Evolutionary conservation across 495 filamentous ascomycete genomes (phyloP).

Genomic region (Hyaloscypha hepaticicola): DNA sequence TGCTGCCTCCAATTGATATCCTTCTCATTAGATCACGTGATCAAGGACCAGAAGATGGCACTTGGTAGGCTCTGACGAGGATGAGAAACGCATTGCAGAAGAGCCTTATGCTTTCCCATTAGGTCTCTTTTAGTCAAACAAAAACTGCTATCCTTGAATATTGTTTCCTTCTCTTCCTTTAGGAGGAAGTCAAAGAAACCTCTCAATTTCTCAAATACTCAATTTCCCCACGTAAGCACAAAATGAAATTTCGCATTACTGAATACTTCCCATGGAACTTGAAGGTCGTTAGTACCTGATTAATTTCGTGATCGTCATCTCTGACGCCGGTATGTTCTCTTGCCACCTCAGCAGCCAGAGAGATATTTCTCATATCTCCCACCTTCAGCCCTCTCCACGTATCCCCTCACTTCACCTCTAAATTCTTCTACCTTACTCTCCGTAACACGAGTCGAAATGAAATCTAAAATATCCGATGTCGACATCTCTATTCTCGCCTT

Average conservation of each 20-base stretch:
- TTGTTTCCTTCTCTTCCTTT: background rate
- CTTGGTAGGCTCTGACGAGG: no score
- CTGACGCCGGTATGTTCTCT: no score
- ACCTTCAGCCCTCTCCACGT: background rate
- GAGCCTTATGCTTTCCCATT: background rate
- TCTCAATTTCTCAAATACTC: background rate
- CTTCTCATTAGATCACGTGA: no score
- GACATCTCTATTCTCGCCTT: background rate
- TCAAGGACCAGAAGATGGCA: no score
- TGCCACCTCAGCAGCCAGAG: no score
- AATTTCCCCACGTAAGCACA: no score
- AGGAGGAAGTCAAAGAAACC: slow-evolving; percentile 3
- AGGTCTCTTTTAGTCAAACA: background rate
- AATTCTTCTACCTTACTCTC: background rate
- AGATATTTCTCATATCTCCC: background rate
- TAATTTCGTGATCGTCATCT: no score
- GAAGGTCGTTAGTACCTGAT: no score
- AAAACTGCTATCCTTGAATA: background rate
- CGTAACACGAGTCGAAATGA: background rate
- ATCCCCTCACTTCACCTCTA: background rate
- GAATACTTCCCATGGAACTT: no score
- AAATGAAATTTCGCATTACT: no score
- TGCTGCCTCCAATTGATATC: no score
- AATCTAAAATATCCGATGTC: background rate
- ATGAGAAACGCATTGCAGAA: no score